Conservation (phyloP, 108 stramenopile genomes). For the Aurantiochytrium sp. region DNA sequence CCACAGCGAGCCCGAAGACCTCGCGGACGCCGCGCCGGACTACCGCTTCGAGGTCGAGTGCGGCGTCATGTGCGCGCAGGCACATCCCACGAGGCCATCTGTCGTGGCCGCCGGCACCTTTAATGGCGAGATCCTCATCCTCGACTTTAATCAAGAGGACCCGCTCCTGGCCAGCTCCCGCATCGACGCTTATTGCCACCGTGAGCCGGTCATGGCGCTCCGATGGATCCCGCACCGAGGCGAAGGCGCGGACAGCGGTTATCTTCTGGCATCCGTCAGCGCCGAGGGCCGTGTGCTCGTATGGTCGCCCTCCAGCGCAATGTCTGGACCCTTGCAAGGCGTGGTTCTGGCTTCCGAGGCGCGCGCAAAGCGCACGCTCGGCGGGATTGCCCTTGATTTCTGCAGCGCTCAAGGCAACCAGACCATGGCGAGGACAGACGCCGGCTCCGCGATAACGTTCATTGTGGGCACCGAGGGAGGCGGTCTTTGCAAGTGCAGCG, state of each 20-base stretch:
- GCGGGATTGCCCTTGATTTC: neutral
- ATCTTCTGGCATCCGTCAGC: neutral
- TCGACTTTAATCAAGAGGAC: constrained; percentile 35
- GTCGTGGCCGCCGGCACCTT: constrained; percentile 55
- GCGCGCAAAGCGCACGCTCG: neutral
- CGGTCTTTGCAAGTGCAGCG: neutral
- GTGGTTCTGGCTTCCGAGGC: neutral
- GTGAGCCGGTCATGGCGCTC: constrained; percentile 51
- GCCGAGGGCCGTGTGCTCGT: neutral
- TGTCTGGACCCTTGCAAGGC: neutral
- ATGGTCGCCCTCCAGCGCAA: neutral
- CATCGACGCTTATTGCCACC: constrained; percentile 55
- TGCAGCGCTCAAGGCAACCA: too few relatives aligned
- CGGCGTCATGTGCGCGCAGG: constrained; percentile 50
- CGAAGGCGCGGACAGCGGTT: neutral
- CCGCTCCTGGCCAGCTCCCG: constrained; percentile 40
- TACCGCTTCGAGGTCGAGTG: constrained; percentile 42
- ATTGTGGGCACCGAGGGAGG: neutral
- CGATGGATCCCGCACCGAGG: neutral
- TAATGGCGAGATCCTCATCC: constrained; percentile 55
- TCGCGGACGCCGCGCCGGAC: constrained; percentile 35
- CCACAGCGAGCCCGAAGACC: constrained; percentile 37
- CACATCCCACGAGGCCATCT: constrained; percentile 49
- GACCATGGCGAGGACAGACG: too few relatives aligned
- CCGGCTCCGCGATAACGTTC: neutral